Conservation (phyloP, 2,329 filamentous ascomycete species). For the Aureobasidium pullulans region DNA sequence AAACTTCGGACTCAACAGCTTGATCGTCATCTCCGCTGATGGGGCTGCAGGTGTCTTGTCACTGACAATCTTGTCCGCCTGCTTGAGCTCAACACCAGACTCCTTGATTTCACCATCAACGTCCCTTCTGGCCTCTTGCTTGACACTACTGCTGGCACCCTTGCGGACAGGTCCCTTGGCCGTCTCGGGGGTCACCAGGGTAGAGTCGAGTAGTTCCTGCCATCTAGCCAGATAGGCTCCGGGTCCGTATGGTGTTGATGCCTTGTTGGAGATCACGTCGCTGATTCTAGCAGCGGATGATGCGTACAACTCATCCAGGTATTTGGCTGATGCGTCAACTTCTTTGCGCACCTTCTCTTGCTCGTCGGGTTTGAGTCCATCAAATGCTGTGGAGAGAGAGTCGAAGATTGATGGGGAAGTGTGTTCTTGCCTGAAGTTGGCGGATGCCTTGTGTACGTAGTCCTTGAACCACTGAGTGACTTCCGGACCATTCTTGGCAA, state of each 20-base stretch:
- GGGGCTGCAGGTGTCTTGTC: slow-evolving; percentile 27
- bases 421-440: slow-evolving; percentile 44
- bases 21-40: slow-evolving; percentile 24
- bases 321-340: slow-evolving; percentile 54
- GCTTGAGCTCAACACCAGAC: slow-evolving; percentile 21
- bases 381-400: slow-evolving; percentile 33
- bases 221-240: slow-evolving; percentile 66
- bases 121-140: slow-evolving; percentile 29
- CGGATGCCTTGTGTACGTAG: slow-evolving; percentile 53
- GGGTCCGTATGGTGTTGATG: slow-evolving; percentile 49
- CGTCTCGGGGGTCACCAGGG: slow-evolving; percentile 56
- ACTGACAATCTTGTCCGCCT: slow-evolving; percentile 25
- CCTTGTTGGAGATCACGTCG: slow-evolving; percentile 41
- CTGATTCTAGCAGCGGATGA: slow-evolving; percentile 52
- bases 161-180: slow-evolving; percentile 45
- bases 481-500: slow-evolving; percentile 60
- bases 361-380: slow-evolving; percentile 41
- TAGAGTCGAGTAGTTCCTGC: slow-evolving; percentile 64
- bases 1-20: slow-evolving; percentile 27
- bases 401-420: slow-evolving; percentile 18
- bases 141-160: slow-evolving; percentile 28
- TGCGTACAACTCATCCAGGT: slow-evolving; percentile 49
- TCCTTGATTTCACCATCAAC: slow-evolving; percentile 26
- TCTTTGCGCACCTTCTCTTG: slow-evolving; percentile 41
- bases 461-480: slow-evolving; percentile 53